Evolutionary conservation across 2,329 filamentous ascomycete species (phyloP).

Genomic region (Pyrenophora graminea): DNA sequence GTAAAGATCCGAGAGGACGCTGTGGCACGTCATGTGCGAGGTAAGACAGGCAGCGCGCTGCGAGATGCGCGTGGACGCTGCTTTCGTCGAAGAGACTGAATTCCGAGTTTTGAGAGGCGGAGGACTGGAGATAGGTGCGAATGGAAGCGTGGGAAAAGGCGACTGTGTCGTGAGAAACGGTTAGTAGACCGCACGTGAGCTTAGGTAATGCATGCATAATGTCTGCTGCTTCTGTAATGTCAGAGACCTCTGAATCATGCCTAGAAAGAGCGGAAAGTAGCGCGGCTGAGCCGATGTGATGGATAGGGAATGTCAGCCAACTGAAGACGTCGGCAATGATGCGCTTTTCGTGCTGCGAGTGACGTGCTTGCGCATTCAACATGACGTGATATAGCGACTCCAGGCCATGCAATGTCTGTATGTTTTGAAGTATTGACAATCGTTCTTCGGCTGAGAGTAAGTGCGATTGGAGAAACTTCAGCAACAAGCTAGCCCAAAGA

Average conservation of each 20-base stretch:
- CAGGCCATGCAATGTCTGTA: constrained; percentile 24
- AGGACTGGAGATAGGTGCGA: constrained; percentile 30
- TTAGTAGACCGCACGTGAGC: constrained; percentile 33
- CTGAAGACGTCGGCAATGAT: constrained; percentile 30
- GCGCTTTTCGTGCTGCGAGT: constrained; percentile 24
- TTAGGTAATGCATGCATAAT: constrained; percentile 24
- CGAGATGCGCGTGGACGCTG: constrained; percentile 34
- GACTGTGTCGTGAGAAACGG: constrained; percentile 22
- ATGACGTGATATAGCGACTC: constrained; percentile 30
- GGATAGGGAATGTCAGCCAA: constrained; percentile 33
- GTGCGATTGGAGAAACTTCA: constrained; percentile 32
- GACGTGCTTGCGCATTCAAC: constrained; percentile 22
- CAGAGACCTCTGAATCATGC: constrained; percentile 3
- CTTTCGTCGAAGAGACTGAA: constrained; percentile 33
- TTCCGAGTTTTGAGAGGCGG: constrained; percentile 20
- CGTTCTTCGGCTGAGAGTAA: constrained; percentile 34
- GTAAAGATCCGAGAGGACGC: constrained; percentile 24
- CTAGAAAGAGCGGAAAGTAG: constrained; percentile 27
- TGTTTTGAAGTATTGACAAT: constrained; percentile 20
- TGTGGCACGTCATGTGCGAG: constrained; percentile 36
- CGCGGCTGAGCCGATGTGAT: constrained; percentile 23
- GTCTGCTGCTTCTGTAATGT: constrained; percentile 4
- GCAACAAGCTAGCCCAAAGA: constrained; percentile 32
- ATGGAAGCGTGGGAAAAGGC: constrained; percentile 33
- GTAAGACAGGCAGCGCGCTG: constrained; percentile 34